Evolutionary conservation across 2,329 filamentous ascomycete species (phyloP), one percentile per base, ranked within the genome.

Genomic region (Aureobasidium melanogenum): DNA sequence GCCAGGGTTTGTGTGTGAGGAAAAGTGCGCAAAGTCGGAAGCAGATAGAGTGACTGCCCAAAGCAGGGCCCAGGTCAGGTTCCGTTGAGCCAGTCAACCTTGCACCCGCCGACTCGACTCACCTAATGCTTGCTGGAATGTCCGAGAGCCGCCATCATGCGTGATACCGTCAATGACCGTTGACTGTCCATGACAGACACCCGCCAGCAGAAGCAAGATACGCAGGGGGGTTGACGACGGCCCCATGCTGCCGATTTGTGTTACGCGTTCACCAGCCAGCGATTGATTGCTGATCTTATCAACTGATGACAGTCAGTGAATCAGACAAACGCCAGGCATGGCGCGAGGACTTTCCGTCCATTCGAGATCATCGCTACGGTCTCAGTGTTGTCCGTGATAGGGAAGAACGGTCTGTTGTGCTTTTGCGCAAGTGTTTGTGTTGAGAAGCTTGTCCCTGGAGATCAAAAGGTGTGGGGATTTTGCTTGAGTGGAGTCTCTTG

Each of bases 241-340:
- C 50, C 50, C 50, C 50, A 54, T 54, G 50, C 50, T 54, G 12
- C 50, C 50, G 50, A 30, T n/a, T 54, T 54, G 50, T 54, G 50
- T 54, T 54, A 54, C 50, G 34, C 24, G 50, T 54, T 54, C 50
- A 30, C 50, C 50, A 39, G 50, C 50, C 50, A 54, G 50, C 50
- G 50, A 39, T 54, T 41, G 36, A 14, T 54, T 54, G 50, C 14
- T 41, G 36, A 41, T 54, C 36, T 15, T n/a, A 24, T 51, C 50
- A 39, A n/a, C 10, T 19, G 50, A 36, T 54, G 34, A 28, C n/a
- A 51, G 48, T 19, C 32, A 51, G 32, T 30, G 36, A 41, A 36
- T 24, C 19, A 38, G 48, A 36, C 5, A 26, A 14, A 15, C 26
- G 22, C 32, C 22, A 26, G 22, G 34, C 19, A 52, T 38, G 32